Evolutionary conservation across 768 basidiomycete genomes (phyloP).

Genomic region (Roridomyces roridus): DNA sequence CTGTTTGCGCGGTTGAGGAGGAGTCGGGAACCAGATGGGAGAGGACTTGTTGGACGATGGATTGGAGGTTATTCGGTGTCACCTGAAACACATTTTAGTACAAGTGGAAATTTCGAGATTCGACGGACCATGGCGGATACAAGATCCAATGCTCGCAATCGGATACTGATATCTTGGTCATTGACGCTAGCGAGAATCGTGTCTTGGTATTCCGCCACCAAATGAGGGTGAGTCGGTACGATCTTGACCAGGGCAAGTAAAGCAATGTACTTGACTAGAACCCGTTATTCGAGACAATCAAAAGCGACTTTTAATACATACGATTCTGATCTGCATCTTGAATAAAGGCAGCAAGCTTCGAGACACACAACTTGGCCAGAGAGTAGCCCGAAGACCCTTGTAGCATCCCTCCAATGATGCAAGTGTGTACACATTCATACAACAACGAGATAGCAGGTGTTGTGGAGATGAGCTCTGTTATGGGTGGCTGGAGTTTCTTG

Average conservation of each 20-base stretch:
- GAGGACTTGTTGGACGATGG: conserved; percentile 88
- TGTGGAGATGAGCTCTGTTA: conserved; percentile 94
- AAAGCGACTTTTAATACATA: conserved; percentile 48
- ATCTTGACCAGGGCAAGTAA: conserved; percentile 95
- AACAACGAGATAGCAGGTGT: conserved; percentile 94
- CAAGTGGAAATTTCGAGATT: background rate
- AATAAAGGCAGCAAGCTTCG: conserved; percentile 91
- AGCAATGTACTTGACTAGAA: conserved; percentile 94
- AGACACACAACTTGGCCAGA: conserved; percentile 87
- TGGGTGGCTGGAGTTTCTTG: conserved; percentile 91
- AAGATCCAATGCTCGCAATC: conserved; percentile 94
- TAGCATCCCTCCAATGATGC: conserved; percentile 96
- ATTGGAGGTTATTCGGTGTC: conserved; percentile 82
- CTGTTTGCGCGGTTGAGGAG: conserved; percentile 57
- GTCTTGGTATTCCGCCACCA: conserved; percentile 91
- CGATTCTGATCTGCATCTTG: conserved; percentile 95
- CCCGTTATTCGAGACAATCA: conserved; percentile 2
- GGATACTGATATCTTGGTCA: conserved; percentile 94
- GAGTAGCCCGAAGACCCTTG: conserved; percentile 77
- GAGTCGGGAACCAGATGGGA: conserved; percentile 80
- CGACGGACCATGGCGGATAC: conserved; percentile 85
- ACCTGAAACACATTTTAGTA: conserved; percentile 56
- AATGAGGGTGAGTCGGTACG: conserved; percentile 87
- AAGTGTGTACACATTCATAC: conserved; percentile 98
- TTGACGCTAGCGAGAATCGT: conserved; percentile 89